A percentile compares a stretch with the other conserved stretches of the same genome.
Conservation (phyloP, 2,329 filamentous ascomycete genomes). For the Fusarium gaditjirri region DNA sequence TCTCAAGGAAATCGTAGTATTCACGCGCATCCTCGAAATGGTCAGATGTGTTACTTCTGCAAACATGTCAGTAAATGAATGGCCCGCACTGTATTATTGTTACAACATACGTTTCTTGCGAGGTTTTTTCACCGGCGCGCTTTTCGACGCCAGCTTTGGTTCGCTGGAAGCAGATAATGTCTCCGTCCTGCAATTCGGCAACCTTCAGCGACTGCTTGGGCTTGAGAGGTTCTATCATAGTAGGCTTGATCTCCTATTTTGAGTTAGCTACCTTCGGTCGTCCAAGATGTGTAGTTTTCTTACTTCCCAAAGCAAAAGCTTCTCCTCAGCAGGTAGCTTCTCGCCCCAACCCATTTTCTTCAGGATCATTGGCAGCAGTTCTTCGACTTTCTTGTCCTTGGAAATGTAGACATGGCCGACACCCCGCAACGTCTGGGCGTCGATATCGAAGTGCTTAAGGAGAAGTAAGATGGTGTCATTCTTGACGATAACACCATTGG, state of each 20-base stretch:
- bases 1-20: constrained; percentile 93
- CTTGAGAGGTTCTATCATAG: constrained; percentile 96
- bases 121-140: constrained; percentile 43
- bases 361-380: constrained; percentile 80
- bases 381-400: constrained; percentile 87
- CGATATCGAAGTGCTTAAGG: constrained; percentile 89
- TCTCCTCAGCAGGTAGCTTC: constrained; percentile 72
- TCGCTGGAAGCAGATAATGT: constrained; percentile 94
- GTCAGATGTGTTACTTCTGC: constrained; percentile 53
- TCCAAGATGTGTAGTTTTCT: constrained; percentile 23
- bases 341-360: constrained; percentile 88
- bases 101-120: constrained; percentile 48
- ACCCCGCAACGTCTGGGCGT: constrained; percentile 78
- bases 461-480: constrained; percentile 82
- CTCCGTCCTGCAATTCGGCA: constrained; percentile 95
- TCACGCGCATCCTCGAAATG: constrained; percentile 77
- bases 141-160: constrained; percentile 54
- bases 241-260: constrained; percentile 87
- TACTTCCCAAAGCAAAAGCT: constrained; percentile 80
- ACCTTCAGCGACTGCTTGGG: constrained; percentile 87
- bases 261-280: constrained; percentile 3
- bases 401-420: constrained; percentile 87
- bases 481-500: constrained; percentile 66
- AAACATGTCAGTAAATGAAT: constrained; percentile 18
- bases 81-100: background rate